These are phyloP conservation scores for Chlamydomonas asymmetrica DNA, from an alignment of 139 green algal genomes.

Conservation along the genomic window DNA sequence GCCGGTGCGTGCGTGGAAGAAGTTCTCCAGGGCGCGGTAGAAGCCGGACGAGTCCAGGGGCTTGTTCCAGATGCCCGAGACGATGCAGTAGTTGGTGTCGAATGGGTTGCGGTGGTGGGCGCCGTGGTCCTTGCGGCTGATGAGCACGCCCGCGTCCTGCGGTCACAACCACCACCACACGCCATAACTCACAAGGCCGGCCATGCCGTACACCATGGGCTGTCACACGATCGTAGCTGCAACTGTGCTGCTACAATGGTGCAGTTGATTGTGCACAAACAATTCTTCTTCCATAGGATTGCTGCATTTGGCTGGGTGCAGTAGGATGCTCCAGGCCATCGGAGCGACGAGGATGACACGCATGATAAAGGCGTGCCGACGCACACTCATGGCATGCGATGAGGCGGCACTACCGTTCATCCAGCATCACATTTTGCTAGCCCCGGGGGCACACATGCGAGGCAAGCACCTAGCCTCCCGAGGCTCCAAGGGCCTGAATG, in stretches of 20 bases:
- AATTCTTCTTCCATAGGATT: no score
- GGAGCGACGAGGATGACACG: no score
- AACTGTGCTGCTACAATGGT: no score
- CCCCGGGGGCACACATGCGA: not conserved
- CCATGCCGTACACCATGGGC: not conserved
- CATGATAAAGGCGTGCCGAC: no score
- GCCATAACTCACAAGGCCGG: not conserved
- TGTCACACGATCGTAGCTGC: no score
- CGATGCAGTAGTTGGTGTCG: slow-evolving; percentile 96
- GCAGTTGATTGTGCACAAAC: no score
- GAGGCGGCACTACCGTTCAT: no score
- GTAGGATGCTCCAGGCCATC: no score
- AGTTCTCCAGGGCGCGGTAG: slow-evolving; percentile 58
- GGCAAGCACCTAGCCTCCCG: not conserved
- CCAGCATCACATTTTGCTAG: no score
- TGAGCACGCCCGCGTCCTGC: slow-evolving; percentile 79
- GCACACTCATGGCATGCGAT: no score
- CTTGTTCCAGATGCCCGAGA: slow-evolving; percentile 89
- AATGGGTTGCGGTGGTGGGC: slow-evolving; percentile 94
- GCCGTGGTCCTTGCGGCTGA: slow-evolving; percentile 84
- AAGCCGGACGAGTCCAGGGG: slow-evolving; percentile 76
- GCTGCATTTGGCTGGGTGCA: no score
- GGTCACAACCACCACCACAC: not conserved
- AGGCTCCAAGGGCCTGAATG: not conserved
- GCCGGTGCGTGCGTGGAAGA: slow-evolving; percentile 54